A percentile compares a stretch with the other conserved stretches of the same genome.
phyloP scores from a whole-genome alignment of 1,284 basidiomycete genomes.

The Inonotus obliquus region DNA sequence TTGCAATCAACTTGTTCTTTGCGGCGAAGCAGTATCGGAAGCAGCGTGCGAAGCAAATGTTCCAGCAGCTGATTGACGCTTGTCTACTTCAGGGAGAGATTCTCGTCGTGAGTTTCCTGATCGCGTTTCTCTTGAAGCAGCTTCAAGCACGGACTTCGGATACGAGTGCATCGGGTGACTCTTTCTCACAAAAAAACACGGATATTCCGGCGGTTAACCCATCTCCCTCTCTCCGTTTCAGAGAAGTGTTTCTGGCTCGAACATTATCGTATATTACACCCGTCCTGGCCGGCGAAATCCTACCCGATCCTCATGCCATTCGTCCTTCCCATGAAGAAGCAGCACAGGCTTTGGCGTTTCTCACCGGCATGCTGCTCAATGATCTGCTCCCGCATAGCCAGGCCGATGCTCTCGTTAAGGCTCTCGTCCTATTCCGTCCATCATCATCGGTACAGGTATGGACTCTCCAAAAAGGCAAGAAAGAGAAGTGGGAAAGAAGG shows the following conservation, averaged over 20 bases:
- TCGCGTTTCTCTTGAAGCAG: constrained; percentile 60
- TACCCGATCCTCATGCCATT: constrained; percentile 7
- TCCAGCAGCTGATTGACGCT: constrained; percentile 52
- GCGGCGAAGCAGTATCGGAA: constrained; percentile 51
- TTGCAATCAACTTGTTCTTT: constrained; percentile 49
- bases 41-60: constrained; percentile 52
- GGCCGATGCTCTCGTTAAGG: constrained; percentile 41
- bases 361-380: constrained; percentile 48
- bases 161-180: background rate
- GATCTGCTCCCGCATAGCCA: constrained; percentile 41
- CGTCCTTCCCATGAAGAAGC: constrained; percentile 22
- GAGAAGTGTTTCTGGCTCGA: background rate
- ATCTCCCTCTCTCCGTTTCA: background rate
- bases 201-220: background rate
- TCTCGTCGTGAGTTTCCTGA: constrained; percentile 62
- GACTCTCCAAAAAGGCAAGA: constrained; percentile 31
- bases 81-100: constrained; percentile 74
- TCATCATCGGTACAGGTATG: constrained; percentile 38
- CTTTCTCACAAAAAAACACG: background rate
- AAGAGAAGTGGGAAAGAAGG: constrained; percentile 25
- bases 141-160: constrained; percentile 40
- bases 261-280: constrained; percentile 6
- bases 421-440: constrained; percentile 48
- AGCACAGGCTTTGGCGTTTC: constrained; percentile 56
- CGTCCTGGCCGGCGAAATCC: background rate